phyloP scores from a whole-genome alignment of 805 yeast species.

The Barnettozyma sucrosica region DNA sequence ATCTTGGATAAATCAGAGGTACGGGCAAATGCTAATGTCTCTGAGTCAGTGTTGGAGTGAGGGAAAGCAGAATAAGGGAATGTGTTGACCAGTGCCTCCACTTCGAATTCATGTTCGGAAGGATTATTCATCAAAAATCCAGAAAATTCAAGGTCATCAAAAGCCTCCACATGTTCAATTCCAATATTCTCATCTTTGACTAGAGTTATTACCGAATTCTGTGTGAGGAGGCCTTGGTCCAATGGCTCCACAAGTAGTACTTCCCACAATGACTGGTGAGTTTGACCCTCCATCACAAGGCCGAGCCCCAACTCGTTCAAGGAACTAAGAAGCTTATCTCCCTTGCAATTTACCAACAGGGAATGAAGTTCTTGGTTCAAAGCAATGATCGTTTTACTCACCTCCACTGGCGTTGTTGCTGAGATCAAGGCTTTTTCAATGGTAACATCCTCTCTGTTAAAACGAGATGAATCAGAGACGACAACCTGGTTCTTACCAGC shows the following conservation, averaged over 20 bases:
- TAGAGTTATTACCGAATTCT: conserved; percentile 47
- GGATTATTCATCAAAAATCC: conserved; percentile 9
- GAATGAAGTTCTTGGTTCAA: conserved; percentile 18
- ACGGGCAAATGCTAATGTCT: conserved; percentile 40
- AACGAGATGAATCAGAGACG: conserved; percentile 10
- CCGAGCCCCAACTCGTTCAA: conserved; percentile 11
- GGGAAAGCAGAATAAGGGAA: conserved; percentile 11
- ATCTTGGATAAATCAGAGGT: conserved; percentile 46
- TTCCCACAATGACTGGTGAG: conserved; percentile 29
- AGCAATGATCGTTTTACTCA: conserved; percentile 20
- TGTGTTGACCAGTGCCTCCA: conserved; percentile 1
- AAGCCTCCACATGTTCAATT: neutral
- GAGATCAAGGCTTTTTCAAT: conserved; percentile 16
- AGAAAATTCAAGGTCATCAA: conserved; percentile 14
- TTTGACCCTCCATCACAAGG: conserved; percentile 19
- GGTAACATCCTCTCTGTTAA: conserved; percentile 16
- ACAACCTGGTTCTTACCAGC: conserved; percentile 9
- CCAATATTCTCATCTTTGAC: conserved; percentile 30
- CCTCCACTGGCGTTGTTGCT: conserved; percentile 10
- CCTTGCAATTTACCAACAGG: conserved; percentile 15
- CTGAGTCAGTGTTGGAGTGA: conserved; percentile 31
- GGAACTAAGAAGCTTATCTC: conserved; percentile 10
- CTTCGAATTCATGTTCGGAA: conserved; percentile 1
- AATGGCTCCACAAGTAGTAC: conserved; percentile 67
- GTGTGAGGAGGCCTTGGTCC: conserved; percentile 53